phyloP scores from a whole-genome alignment of 768 basidiomycete genomes.

The Trametes punicea region DNA sequence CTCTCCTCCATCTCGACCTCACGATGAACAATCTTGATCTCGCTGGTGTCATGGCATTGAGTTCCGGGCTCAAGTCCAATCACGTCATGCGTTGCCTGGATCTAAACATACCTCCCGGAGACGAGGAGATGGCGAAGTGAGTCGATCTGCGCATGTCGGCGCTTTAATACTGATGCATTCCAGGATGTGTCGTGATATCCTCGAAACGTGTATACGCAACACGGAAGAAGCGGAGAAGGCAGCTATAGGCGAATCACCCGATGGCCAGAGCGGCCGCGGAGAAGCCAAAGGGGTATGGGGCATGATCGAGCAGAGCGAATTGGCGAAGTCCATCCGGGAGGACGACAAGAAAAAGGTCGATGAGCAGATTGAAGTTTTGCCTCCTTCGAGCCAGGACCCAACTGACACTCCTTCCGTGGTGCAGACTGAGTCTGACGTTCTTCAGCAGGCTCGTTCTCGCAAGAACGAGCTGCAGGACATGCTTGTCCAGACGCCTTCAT shows the following conservation, averaged over 20 bases:
- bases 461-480: slow-evolving; percentile 30
- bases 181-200: slow-evolving; percentile 82
- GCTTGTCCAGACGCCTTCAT: slow-evolving; percentile 24
- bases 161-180: not conserved
- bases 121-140: slow-evolving; percentile 73
- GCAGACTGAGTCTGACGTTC: slow-evolving; percentile 43
- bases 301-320: slow-evolving; percentile 81
- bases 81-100: slow-evolving; percentile 89
- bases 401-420: slow-evolving; percentile 24
- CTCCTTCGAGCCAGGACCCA: slow-evolving; percentile 14
- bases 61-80: slow-evolving; percentile 81
- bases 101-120: slow-evolving; percentile 83
- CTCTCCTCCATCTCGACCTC: slow-evolving; percentile 87
- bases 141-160: slow-evolving; percentile 14
- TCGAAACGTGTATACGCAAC: slow-evolving; percentile 88
- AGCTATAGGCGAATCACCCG: slow-evolving; percentile 22
- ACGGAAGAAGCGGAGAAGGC: slow-evolving; percentile 77
- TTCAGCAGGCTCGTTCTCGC: slow-evolving; percentile 41
- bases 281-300: slow-evolving; percentile 71
- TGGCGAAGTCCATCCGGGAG: slow-evolving; percentile 65
- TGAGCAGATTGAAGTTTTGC: slow-evolving; percentile 21
- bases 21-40: slow-evolving; percentile 81
- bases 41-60: slow-evolving; percentile 91
- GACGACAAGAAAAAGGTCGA: slow-evolving; percentile 56
- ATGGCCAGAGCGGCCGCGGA: slow-evolving; percentile 47